Base-by-base conservation (phyloP, 169 alveolate genomes). In the Plasmodium cynomolgi region DNA sequence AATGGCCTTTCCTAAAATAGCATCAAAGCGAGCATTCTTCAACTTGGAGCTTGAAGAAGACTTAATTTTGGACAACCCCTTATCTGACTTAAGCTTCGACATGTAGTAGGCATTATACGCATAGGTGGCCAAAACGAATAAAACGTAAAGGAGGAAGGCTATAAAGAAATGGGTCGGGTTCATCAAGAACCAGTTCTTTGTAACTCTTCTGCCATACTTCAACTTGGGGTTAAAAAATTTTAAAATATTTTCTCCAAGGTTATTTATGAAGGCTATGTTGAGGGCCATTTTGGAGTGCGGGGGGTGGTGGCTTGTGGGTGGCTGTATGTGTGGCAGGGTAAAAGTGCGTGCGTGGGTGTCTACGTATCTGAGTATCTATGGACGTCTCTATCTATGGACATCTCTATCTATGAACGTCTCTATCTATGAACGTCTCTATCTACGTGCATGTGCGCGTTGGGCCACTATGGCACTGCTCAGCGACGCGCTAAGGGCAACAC, bases 141-240 rank as follows among this genome's bases (percentile, higher is more conserved):
- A 0, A 31, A 75, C 8, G 37, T 85, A 85, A 41, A 56, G 17
- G 20, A 85, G 68, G 17, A 85, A 75, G 20, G 39, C 93, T 39
- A 85, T 50, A 85, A 85, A 85, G 68, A 85, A 85, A 44, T 73
- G 93, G 29, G 93, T 73, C 1, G 93, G 93, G 37, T 74, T 85
- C 84, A 85, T 50, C 31, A 85, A 5, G n/a, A 85, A 85, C 93
- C 93, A 85, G 47, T 85, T 56, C 29, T 54, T 85, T 0, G 93
- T 85, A 26, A 85, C 54, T 50, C 93, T 85, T 31, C 84, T 85
- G 50, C 80, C 93, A 47, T 74, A 62, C 41, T 75, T 85, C 44
- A 85, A 68, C 33, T 34, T 29, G 29, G 93, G 85, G 17, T 85
- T 85, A 34, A 85, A 85, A 77, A 74, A 85, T 20, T 47, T 74